These are phyloP conservation scores for Tinospora cordifolia DNA, from an alignment of 164 flowering plant species.

Conservation along the genomic window DNA sequence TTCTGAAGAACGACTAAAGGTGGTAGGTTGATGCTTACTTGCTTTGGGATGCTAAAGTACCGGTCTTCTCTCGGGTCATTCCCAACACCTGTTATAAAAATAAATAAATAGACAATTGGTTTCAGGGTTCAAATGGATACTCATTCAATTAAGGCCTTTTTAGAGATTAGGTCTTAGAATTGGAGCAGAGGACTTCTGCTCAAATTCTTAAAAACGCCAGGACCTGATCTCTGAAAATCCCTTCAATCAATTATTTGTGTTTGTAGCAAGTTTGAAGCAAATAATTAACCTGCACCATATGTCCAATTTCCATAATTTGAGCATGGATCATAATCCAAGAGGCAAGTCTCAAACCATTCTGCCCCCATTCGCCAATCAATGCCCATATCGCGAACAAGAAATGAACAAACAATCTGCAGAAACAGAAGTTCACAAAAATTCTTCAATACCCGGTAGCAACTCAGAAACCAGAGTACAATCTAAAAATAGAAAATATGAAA, in stretches of 20 bases:
- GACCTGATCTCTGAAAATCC: too few relatives aligned
- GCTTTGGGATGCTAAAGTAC: conserved; percentile 94
- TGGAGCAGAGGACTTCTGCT: too few relatives aligned
- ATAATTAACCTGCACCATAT: conserved; percentile 79
- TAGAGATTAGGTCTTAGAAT: too few relatives aligned
- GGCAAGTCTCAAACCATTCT: conserved; percentile 96
- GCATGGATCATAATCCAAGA: conserved; percentile 93
- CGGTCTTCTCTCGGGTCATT: conserved; percentile 98
- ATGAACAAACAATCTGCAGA: conserved; percentile 84
- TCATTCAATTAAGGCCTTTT: too few relatives aligned
- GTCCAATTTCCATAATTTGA: conserved; percentile 99
- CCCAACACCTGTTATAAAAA: conserved; percentile 79
- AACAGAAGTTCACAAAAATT: not conserved
- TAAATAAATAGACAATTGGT: too few relatives aligned
- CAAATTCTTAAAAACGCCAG: too few relatives aligned
- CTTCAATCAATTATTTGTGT: too few relatives aligned
- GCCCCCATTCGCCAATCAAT: conserved; percentile 99
- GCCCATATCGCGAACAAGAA: conserved; percentile 97
- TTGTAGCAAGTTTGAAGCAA: not conserved
- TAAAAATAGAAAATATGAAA: not conserved
- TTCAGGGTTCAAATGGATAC: too few relatives aligned
- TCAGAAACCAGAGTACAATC: not conserved
- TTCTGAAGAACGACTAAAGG: not conserved
- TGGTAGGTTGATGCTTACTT: conserved; percentile 45
- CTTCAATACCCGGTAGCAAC: not conserved